phyloP scores from a whole-genome alignment of 2,329 filamentous ascomycete species.

The Neonectria hederae region DNA sequence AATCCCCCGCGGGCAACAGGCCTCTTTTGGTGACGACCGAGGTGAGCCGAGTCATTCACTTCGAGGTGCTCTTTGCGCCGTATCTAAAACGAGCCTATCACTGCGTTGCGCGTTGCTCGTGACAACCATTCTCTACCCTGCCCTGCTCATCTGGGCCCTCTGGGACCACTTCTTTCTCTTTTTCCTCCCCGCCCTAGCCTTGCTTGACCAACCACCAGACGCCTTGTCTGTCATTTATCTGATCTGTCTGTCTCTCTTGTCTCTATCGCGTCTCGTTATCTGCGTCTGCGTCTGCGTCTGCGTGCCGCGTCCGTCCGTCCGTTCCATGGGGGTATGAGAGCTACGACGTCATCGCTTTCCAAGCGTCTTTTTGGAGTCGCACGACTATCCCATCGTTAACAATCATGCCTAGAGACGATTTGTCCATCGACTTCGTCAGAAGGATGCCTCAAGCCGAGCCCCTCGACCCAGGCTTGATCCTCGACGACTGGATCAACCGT shows the following conservation, averaged over 20 bases:
- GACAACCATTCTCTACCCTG: slow-evolving; percentile 41
- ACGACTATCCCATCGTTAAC: slow-evolving; percentile 58
- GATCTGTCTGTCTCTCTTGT: slow-evolving; percentile 27
- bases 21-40: slow-evolving; percentile 34
- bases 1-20: slow-evolving; percentile 29
- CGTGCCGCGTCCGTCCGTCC: slow-evolving; percentile 27
- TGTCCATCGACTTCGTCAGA: slow-evolving; percentile 75
- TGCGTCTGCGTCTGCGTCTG: slow-evolving; percentile 14
- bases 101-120: slow-evolving; percentile 44
- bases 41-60: slow-evolving; percentile 47
- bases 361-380: slow-evolving; percentile 34
- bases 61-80: slow-evolving; percentile 42
- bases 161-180: slow-evolving; percentile 40
- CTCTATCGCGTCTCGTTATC: slow-evolving; percentile 21
- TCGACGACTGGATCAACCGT: slow-evolving; percentile 80
- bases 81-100: slow-evolving; percentile 39
- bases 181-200: slow-evolving; percentile 33
- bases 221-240: slow-evolving; percentile 10
- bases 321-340: slow-evolving; percentile 31
- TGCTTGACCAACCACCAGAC: slow-evolving; percentile 38
- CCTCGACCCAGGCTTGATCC: slow-evolving; percentile 72
- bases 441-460: slow-evolving; percentile 71
- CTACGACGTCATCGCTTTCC: slow-evolving; percentile 35
- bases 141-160: slow-evolving; percentile 27
- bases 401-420: slow-evolving; percentile 77